These are phyloP conservation scores for Oxytropis ochrocephala DNA, from an alignment of 306 rosid genomes.

Conservation along the genomic window DNA sequence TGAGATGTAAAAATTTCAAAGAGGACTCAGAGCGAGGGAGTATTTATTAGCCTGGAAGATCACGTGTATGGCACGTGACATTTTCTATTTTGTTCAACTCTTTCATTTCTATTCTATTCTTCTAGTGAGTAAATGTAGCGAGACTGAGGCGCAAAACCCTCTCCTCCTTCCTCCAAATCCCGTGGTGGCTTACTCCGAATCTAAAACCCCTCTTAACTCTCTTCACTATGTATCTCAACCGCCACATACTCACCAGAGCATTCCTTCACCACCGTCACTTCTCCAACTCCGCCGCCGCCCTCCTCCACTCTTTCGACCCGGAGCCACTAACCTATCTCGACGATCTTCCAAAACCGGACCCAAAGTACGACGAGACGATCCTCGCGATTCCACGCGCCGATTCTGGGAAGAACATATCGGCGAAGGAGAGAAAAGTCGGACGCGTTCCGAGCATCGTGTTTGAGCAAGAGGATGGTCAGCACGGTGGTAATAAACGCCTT, in stretches of 20 bases:
- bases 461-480: conserved; percentile 80
- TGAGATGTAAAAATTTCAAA: too few relatives aligned
- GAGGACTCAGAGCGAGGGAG: too few relatives aligned
- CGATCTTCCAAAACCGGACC: conserved; percentile 57
- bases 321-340: conserved; percentile 32
- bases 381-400: conserved; percentile 54
- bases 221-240: conserved; percentile 27
- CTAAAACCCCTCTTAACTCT: conserved; percentile 20
- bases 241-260: conserved; percentile 26
- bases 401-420: conserved; percentile 63
- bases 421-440: conserved; percentile 72
- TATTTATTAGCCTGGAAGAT: not conserved
- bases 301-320: conserved; percentile 21
- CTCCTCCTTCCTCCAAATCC: too few relatives aligned
- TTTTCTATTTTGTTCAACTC: not conserved
- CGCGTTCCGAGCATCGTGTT: conserved; percentile 81
- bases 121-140: not conserved
- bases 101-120: too few relatives aligned
- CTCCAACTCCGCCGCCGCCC: conserved; percentile 36
- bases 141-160: not conserved
- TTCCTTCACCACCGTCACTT: conserved; percentile 36
- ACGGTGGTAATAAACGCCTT: conserved; percentile 93
- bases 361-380: conserved; percentile 69
- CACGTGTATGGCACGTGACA: conserved; percentile 17
- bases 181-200: too few relatives aligned